Evolutionary conservation across 139 green algal species (phyloP).

Genomic region (Axilococcus clingmanii): DNA sequence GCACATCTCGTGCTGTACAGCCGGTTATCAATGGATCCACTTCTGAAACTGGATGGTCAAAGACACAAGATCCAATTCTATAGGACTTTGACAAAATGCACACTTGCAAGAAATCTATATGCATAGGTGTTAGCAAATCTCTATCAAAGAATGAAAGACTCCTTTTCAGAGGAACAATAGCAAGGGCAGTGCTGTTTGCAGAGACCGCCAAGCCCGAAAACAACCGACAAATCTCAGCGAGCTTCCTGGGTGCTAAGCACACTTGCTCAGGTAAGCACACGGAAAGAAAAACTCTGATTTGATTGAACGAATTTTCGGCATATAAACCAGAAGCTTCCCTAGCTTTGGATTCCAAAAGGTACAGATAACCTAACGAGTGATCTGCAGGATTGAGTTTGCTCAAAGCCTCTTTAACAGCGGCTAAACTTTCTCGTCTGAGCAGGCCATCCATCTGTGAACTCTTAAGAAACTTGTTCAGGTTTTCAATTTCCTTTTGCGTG

Average conservation of each 20-base stretch:
- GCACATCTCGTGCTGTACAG: conserved; percentile 57
- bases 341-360: conserved; percentile 38
- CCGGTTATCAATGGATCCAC: conserved; percentile 64
- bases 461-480: conserved; percentile 12
- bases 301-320: conserved; percentile 28
- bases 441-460: conserved; percentile 2
- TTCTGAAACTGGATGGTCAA: conserved; percentile 51
- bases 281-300: conserved; percentile 32
- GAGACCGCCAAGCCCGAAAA: conserved; percentile 41
- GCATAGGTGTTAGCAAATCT: conserved; percentile 81
- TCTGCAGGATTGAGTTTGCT: conserved; percentile 20
- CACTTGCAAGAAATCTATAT: conserved; percentile 72
- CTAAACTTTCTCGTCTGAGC: not conserved
- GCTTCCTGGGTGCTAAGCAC: conserved; percentile 40
- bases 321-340: conserved; percentile 5
- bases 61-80: conserved; percentile 31
- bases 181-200: conserved; percentile 20
- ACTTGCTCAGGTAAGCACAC: conserved; percentile 44
- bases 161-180: conserved; percentile 52
- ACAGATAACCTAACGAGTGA: conserved; percentile 55
- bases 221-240: conserved; percentile 40
- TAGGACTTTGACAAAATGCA: conserved; percentile 72
- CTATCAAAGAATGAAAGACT: too few species aligned
- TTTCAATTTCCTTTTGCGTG: conserved; percentile 1
- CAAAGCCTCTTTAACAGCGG: conserved; percentile 7